These are phyloP conservation scores for Ceratocystis cubensis DNA, from an alignment of 2,329 filamentous ascomycete genomes.

Conservation along the genomic window DNA sequence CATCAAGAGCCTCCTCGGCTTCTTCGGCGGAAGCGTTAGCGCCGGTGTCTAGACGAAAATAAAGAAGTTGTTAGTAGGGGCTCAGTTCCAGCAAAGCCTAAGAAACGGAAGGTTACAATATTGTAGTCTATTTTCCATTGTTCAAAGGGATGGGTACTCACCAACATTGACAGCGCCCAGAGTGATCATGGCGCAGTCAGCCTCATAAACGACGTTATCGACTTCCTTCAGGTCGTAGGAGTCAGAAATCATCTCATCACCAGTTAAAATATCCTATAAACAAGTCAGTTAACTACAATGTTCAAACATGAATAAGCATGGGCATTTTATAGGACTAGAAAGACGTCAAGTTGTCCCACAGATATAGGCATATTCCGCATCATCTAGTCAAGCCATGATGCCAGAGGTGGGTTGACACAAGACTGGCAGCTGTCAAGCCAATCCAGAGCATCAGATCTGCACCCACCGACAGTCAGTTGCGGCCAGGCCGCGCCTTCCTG, in stretches of 20 bases:
- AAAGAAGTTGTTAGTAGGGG: not conserved
- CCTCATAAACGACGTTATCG: constrained; percentile 74
- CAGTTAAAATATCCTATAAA: constrained; percentile 69
- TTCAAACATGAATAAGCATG: not conserved
- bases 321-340: not conserved
- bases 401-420: too few species aligned
- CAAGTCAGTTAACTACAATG: constrained; percentile 10
- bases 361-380: too few species aligned
- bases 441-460: not conserved
- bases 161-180: constrained; percentile 62
- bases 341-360: too few species aligned
- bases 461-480: not conserved
- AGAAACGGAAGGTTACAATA: not conserved
- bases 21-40: constrained; percentile 96
- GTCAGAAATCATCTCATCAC: constrained; percentile 94
- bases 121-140: not conserved
- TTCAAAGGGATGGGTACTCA: constrained; percentile 34
- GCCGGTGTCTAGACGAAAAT: constrained; percentile 53
- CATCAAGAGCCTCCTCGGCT: constrained; percentile 62
- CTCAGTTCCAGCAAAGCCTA: not conserved
- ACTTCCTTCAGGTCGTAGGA: constrained; percentile 74
- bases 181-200: constrained; percentile 81
- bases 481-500: too few species aligned
- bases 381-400: too few species aligned
- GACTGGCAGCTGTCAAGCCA: not conserved